phyloP scores from a whole-genome alignment of 1,284 basidiomycete genomes.

The Rhodotorula sp. region DNA sequence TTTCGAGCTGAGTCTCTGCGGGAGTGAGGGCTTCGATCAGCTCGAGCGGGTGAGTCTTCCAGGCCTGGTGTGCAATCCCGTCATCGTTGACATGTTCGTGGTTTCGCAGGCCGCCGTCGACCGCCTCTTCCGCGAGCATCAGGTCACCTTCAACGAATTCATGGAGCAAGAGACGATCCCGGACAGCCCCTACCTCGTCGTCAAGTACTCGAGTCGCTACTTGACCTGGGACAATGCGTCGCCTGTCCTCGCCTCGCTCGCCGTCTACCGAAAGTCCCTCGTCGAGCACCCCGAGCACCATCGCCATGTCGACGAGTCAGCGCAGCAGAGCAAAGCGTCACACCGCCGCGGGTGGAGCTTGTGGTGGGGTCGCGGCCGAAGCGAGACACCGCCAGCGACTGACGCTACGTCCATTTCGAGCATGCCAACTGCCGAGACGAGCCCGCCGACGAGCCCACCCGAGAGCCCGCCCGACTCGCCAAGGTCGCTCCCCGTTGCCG shows the following conservation, averaged over 20 bases:
- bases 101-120: constrained; percentile 43
- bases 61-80: too few species aligned
- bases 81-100: neutral
- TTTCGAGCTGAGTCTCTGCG: constrained; percentile 57
- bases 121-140: constrained; percentile 52
- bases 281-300: constrained; percentile 45
- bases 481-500: constrained; percentile 6
- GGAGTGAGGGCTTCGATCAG: constrained; percentile 47
- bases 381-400: neutral
- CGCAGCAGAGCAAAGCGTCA: neutral
- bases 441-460: constrained; percentile 25
- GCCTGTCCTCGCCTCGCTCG: constrained; percentile 56
- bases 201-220: constrained; percentile 55
- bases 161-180: constrained; percentile 55
- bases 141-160: constrained; percentile 57
- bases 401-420: constrained; percentile 6
- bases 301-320: neutral
- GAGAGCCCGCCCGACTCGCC: constrained; percentile 33
- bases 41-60: constrained; percentile 32
- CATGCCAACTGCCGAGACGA: constrained; percentile 14
- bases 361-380: constrained; percentile 35
- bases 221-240: constrained; percentile 58
- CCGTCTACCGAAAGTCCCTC: constrained; percentile 54
- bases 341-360: constrained; percentile 31
- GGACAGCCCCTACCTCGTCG: constrained; percentile 55